phyloP scores from a whole-genome alignment of 2,329 filamentous ascomycete genomes.

The Didymella exigua region DNA sequence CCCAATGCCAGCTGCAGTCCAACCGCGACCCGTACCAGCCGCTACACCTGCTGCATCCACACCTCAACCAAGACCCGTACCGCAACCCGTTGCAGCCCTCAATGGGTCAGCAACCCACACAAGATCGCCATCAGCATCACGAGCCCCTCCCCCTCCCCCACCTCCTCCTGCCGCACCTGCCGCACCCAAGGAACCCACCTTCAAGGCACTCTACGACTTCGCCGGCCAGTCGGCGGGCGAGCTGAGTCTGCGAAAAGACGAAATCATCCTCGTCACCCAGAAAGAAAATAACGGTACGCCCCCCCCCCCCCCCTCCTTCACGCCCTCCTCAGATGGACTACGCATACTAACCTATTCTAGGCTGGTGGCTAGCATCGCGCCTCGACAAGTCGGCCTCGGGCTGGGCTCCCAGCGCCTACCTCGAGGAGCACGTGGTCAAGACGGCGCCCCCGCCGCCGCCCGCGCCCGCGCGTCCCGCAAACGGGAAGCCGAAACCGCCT shows the following conservation, averaged over 20 bases:
- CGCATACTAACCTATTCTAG: conserved; percentile 55
- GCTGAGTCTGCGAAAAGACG: conserved; percentile 76
- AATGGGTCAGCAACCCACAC: conserved; percentile 54
- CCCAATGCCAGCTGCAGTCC: conserved; percentile 54
- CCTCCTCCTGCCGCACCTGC: conserved; percentile 68
- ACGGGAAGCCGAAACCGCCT: conserved; percentile 73
- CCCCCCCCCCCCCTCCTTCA: conserved; percentile 8
- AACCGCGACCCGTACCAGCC: conserved; percentile 45
- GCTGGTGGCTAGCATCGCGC: conserved; percentile 94
- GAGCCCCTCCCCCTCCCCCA: conserved; percentile 63
- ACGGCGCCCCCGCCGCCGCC: conserved; percentile 62
- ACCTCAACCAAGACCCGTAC: conserved; percentile 54
- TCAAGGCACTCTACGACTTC: conserved; percentile 93
- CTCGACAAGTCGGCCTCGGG: conserved; percentile 72
- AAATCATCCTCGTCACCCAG: conserved; percentile 86
- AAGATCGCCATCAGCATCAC: conserved; percentile 50
- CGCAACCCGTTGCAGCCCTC: conserved; percentile 61
- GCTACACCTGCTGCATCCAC: conserved; percentile 27
- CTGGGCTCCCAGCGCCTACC: conserved; percentile 93
- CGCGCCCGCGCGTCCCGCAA: conserved; percentile 64
- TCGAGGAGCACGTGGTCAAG: conserved; percentile 74
- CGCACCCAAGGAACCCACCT: conserved; percentile 72
- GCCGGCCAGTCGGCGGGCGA: conserved; percentile 83
- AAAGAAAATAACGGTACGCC: conserved; percentile 90
- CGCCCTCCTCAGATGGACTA: background rate